Conservation (phyloP, 2,329 filamentous ascomycete genomes). For the Cyphellophora europaea region DNA sequence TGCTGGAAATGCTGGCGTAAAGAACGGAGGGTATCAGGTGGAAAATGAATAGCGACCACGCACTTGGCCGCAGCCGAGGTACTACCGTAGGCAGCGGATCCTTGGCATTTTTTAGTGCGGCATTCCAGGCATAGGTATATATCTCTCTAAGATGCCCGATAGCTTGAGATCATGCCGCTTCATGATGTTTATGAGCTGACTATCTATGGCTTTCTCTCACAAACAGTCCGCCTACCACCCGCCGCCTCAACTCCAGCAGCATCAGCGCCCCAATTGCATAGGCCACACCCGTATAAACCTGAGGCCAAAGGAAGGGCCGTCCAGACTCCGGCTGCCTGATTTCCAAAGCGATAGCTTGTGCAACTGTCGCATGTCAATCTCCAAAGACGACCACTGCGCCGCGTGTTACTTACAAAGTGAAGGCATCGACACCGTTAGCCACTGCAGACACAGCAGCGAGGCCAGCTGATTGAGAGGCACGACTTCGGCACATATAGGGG, state of each 20-base stretch:
- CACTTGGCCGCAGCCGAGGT: no score
- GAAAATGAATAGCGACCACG: no score
- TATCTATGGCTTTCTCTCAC: no score
- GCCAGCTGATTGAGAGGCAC: constrained; percentile 20
- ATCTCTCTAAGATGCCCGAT: no score
- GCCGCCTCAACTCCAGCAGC: constrained; percentile 16
- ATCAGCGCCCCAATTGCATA: constrained; percentile 19
- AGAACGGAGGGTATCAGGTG: no score
- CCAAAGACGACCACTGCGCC: not conserved
- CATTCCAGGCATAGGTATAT: no score
- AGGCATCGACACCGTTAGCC: constrained; percentile 25
- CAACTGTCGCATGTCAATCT: constrained; percentile 25
- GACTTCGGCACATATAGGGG: constrained; percentile 21
- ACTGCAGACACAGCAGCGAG: constrained; percentile 20
- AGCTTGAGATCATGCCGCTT: no score
- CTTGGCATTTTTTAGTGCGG: no score
- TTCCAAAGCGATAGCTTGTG: constrained; percentile 44
- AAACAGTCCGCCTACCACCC: constrained; percentile 18
- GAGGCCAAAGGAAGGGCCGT: constrained; percentile 39
- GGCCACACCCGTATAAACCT: constrained; percentile 38
- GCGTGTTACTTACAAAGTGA: constrained; percentile 32
- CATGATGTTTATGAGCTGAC: no score
- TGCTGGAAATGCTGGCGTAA: no score
- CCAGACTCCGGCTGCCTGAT: constrained; percentile 35
- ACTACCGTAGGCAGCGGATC: no score